phyloP scores from a whole-genome alignment of 106 monocot species.

The Dendrobium chrysotoxum region DNA sequence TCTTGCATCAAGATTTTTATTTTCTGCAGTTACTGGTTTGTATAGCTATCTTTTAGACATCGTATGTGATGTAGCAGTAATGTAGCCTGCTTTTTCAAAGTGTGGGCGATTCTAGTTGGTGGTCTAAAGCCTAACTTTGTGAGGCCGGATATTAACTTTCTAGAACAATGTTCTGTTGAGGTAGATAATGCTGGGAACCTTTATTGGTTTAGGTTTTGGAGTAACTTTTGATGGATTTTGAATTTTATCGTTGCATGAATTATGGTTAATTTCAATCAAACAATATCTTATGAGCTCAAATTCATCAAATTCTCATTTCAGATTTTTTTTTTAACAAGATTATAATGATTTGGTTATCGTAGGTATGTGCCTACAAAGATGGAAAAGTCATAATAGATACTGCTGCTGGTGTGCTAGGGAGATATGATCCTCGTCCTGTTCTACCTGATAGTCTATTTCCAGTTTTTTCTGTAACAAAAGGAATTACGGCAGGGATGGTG shows the following conservation, averaged over 20 bases:
- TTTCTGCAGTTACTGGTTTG: too few relatives aligned
- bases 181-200: too few relatives aligned
- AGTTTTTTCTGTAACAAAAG: slow-evolving; percentile 93
- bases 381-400: slow-evolving; percentile 95
- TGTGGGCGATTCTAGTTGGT: too few relatives aligned
- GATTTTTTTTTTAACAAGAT: not conserved
- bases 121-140: too few relatives aligned
- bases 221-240: too few relatives aligned
- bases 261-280: not conserved
- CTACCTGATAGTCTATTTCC: slow-evolving; percentile 87
- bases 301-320: not conserved
- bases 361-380: slow-evolving; percentile 98
- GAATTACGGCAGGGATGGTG: slow-evolving; percentile 78
- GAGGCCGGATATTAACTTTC: too few relatives aligned
- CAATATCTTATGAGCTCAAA: not conserved
- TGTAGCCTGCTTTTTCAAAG: too few relatives aligned
- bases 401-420: slow-evolving; percentile 85
- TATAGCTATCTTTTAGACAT: too few relatives aligned
- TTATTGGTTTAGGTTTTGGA: too few relatives aligned
- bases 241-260: not conserved
- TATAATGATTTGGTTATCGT: slow-evolving; percentile 6
- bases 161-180: too few relatives aligned
- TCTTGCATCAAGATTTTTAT: too few relatives aligned
- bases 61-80: too few relatives aligned
- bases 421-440: slow-evolving; percentile 96